phyloP scores from a whole-genome alignment of 1,284 basidiomycete genomes.

The Uromyces viciae-fabae region DNA sequence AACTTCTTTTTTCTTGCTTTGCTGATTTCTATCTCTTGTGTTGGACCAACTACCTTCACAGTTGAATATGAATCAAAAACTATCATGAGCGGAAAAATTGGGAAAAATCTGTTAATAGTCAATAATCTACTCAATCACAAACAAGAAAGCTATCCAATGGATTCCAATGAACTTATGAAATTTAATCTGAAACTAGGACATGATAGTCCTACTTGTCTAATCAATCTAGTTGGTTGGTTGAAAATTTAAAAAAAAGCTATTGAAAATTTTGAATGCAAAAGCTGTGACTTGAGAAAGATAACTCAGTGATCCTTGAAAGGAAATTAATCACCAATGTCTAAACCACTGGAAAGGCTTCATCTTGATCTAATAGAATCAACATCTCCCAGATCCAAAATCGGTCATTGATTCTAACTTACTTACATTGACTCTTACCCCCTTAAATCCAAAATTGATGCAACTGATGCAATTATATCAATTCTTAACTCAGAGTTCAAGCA shows the following conservation, averaged over 20 bases:
- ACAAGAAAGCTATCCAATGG: too few relatives aligned
- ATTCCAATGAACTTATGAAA: too few relatives aligned
- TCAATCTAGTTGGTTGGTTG: not conserved
- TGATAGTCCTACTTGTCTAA: not conserved
- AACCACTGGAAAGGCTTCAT: not conserved
- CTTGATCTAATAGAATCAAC: not conserved
- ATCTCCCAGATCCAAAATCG: not conserved
- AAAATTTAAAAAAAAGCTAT: not conserved
- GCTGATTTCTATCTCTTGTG: too few relatives aligned
- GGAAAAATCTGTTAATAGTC: too few relatives aligned
- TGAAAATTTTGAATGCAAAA: not conserved
- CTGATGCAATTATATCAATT: not conserved
- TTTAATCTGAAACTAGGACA: too few relatives aligned
- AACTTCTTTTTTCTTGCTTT: too few relatives aligned
- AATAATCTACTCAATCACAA: too few relatives aligned
- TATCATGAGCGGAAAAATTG: too few relatives aligned
- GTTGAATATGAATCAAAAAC: too few relatives aligned
- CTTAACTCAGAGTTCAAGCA: not conserved
- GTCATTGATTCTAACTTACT: not conserved
- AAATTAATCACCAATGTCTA: not conserved
- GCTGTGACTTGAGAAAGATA: not conserved
- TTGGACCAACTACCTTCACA: too few relatives aligned
- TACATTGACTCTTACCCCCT: not conserved
- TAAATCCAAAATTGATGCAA: not conserved
- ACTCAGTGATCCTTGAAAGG: not conserved